Percentiles rank a stretch among this genome's conserved stretches.
Conservation (phyloP, 305 asterid species). For the Fraxinus velutina region DNA sequence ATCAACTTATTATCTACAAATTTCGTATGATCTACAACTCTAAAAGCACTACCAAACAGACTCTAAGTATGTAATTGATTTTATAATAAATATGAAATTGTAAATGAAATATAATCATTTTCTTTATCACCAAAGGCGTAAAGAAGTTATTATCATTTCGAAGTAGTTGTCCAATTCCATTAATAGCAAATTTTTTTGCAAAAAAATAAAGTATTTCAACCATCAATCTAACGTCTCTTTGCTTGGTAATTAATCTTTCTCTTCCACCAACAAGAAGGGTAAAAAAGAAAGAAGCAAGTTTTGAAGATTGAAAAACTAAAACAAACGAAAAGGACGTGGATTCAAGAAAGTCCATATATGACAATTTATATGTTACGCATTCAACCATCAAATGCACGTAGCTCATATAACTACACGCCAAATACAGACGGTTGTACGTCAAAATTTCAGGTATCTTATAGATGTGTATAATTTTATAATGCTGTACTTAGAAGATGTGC, state of each 20-base stretch:
- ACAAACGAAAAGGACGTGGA: neutral
- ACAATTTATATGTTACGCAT: neutral
- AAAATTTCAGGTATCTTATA: too few species aligned
- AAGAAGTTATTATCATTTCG: neutral
- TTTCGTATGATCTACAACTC: neutral
- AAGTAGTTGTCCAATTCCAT: neutral
- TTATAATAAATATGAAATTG: neutral
- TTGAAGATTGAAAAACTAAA: neutral
- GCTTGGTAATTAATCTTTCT: neutral
- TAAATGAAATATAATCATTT: neutral
- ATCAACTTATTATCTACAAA: neutral
- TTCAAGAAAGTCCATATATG: neutral
- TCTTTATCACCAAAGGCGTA: neutral
- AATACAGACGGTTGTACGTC: too few species aligned
- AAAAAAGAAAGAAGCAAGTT: neutral
- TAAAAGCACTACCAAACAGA: neutral
- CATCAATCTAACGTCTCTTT: neutral
- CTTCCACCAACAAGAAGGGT: neutral
- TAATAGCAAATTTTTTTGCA: neutral
- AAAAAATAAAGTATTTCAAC: neutral
- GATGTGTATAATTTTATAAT: too few species aligned
- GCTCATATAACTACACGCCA: neutral
- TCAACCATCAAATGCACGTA: neutral
- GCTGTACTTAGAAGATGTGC: neutral
- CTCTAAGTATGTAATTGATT: neutral